Conservation (phyloP, 2,329 filamentous ascomycete genomes). For the Penicillium fuscoglaucum region DNA sequence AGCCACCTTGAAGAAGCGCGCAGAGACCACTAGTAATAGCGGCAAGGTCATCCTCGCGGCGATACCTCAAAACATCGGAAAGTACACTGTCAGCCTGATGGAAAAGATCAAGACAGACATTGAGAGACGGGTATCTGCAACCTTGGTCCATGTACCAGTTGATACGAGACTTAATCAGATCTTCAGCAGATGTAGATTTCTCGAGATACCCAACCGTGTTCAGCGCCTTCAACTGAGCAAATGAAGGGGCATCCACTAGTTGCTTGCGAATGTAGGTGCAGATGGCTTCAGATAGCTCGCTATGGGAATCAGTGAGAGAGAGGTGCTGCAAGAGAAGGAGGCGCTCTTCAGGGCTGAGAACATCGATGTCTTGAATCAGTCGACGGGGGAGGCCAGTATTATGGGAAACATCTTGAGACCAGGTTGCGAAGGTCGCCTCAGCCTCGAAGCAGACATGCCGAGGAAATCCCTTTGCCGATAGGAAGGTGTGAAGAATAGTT, state of each 20-base stretch:
- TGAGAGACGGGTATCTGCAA: conserved; percentile 37
- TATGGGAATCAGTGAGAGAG: conserved; percentile 30
- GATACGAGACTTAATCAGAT: conserved; percentile 42
- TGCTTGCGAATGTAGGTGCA: conserved; percentile 36
- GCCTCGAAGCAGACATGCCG: conserved; percentile 43
- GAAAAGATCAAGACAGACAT: conserved; percentile 41
- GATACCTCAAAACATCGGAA: conserved; percentile 29
- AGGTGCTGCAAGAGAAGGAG: conserved; percentile 44
- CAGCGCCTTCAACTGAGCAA: conserved; percentile 42
- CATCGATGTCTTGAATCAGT: conserved; percentile 45
- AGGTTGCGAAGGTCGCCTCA: conserved; percentile 41
- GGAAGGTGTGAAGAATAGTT: conserved; percentile 49
- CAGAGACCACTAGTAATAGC: conserved; percentile 41
- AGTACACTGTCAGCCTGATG: conserved; percentile 36
- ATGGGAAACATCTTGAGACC: conserved; percentile 34
- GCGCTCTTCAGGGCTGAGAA: conserved; percentile 45
- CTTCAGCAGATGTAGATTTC: conserved; percentile 37
- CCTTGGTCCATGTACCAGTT: conserved; percentile 46
- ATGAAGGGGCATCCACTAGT: conserved; percentile 41
- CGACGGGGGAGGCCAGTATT: conserved; percentile 39
- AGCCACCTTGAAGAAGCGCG: conserved; percentile 30
- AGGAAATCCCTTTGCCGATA: conserved; percentile 44
- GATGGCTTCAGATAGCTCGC: conserved; percentile 32
- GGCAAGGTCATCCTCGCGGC: conserved; percentile 38
- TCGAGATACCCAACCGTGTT: conserved; percentile 45